Percentiles rank a stretch among this genome's conserved stretches.
Conservation (phyloP, 139 green algal genomes). For the Parachlorella kessleri region DNA sequence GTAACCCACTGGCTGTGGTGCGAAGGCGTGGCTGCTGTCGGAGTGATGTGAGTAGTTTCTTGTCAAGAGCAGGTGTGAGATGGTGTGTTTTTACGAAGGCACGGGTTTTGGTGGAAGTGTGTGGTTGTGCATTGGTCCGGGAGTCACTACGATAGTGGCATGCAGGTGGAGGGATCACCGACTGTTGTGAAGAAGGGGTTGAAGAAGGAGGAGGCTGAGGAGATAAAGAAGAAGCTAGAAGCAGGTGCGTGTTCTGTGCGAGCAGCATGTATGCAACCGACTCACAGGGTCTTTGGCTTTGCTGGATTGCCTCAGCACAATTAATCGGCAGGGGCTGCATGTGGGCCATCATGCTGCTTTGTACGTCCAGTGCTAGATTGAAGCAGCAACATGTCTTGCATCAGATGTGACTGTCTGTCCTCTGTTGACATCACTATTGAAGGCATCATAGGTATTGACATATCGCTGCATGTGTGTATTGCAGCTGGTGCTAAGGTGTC, state of each 20-base stretch:
- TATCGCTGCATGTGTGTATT: neutral
- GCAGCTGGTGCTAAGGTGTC: conserved; percentile 48
- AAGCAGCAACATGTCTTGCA: neutral
- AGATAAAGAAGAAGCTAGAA: conserved; percentile 90
- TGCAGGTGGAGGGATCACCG: conserved; percentile 92
- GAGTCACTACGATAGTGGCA: no score
- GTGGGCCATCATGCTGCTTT: neutral
- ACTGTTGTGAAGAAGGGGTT: conserved; percentile 86
- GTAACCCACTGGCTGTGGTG: no score
- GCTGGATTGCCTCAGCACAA: no score
- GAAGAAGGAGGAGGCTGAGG: conserved; percentile 96
- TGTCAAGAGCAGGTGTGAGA: no score
- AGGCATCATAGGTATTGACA: neutral
- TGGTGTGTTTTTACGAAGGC: no score
- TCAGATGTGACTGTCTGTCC: neutral
- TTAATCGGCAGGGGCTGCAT: no score
- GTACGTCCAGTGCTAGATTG: neutral
- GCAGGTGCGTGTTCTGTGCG: no score
- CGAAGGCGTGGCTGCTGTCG: neutral
- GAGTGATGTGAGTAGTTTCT: no score
- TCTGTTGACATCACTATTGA: neutral
- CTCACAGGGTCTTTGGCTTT: no score
- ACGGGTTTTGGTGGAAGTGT: no score
- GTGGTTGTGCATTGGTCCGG: no score
- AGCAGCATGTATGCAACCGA: no score